Base-by-base conservation (phyloP, 2,329 filamentous ascomycete species). In the Sarocladium strictum region DNA sequence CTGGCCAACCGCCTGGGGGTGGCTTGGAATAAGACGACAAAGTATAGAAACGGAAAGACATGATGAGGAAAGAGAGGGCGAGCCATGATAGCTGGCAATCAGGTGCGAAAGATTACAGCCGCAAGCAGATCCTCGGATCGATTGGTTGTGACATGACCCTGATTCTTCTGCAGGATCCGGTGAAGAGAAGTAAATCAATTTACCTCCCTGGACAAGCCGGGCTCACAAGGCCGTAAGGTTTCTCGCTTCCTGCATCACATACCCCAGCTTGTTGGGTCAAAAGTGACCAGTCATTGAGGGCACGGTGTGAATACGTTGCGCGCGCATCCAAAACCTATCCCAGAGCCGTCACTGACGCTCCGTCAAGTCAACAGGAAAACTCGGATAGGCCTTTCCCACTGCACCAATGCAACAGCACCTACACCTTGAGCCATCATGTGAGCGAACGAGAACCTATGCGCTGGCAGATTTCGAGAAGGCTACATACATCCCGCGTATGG, bases 231-330 rank as follows among this genome's bases (percentile, higher is more conserved):
- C 43, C n/a, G 4, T 19, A 23, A 33, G 27, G 27, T 35, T 51
- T 35, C 47, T 35, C 27, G 27, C 43, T 47, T 29, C 35, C n/a
- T 33, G 47, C 47, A 51, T 35, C 26, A 27, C 43, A 32, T 32
- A 35, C 47, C 47, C 35, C 47, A 51, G 27, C 23, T 21, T 10
- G 26, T 35, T 51, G 27, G 24, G 29, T 17, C 6, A 17, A 35
- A 51, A 51, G 47, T 51, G 47, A 51, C 47, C 47, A 51, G 47
- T 51, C 47, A 51, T 29, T n/a, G 27, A 19, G 27, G 35, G 47
- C 7, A 23, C 24, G 15, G 24, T n/a, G n/a, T n/a, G n/a, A n/a
- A n/a, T n/a, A n/a, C n/a, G n/a, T n/a, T n/a, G n/a, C n/a, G n/a
- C n/a, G n/a, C n/a, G n/a, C n/a, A n/a, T n/a, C n/a, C n/a, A n/a